These are phyloP conservation scores for Neocucurbitaria cava DNA, from an alignment of 2,329 filamentous ascomycete genomes.

Conservation along the genomic window DNA sequence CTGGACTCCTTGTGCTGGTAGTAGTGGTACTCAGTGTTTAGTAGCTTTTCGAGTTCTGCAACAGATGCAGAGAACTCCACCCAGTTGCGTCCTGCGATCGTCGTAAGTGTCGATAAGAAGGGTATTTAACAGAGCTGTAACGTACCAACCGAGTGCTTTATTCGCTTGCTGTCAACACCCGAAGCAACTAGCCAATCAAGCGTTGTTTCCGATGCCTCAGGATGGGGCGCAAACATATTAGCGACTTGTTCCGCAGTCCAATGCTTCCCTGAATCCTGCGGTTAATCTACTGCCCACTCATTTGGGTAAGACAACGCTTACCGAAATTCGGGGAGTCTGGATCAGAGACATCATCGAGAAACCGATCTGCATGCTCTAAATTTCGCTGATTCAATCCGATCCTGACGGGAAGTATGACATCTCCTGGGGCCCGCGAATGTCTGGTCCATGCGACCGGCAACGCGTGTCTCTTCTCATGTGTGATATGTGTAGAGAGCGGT, in stretches of 20 bases:
- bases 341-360: slow-evolving; percentile 22
- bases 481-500: slow-evolving; percentile 8
- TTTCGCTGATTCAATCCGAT: slow-evolving; percentile 21
- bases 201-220: slow-evolving; percentile 15
- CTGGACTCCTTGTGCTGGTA: slow-evolving; percentile 22
- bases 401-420: slow-evolving; percentile 17
- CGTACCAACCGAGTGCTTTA: slow-evolving; percentile 21
- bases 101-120: not conserved
- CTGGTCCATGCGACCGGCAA: slow-evolving; percentile 18
- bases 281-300: not conserved
- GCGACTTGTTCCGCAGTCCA: slow-evolving; percentile 22
- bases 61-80: slow-evolving; percentile 15
- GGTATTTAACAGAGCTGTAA: not conserved
- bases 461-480: slow-evolving; percentile 22
- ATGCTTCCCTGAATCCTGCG: slow-evolving; percentile 9
- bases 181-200: slow-evolving; percentile 22
- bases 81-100: slow-evolving; percentile 17
- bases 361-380: slow-evolving; percentile 19
- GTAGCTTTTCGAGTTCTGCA: slow-evolving; percentile 17
- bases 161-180: slow-evolving; percentile 15
- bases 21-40: slow-evolving; percentile 22
- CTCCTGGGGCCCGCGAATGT: slow-evolving; percentile 16
- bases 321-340: slow-evolving; percentile 25
- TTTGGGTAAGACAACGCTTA: not conserved
- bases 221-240: slow-evolving; percentile 22